phyloP scores from a whole-genome alignment of 1,139 yeast genomes.

The Nadsonia commutata region DNA sequence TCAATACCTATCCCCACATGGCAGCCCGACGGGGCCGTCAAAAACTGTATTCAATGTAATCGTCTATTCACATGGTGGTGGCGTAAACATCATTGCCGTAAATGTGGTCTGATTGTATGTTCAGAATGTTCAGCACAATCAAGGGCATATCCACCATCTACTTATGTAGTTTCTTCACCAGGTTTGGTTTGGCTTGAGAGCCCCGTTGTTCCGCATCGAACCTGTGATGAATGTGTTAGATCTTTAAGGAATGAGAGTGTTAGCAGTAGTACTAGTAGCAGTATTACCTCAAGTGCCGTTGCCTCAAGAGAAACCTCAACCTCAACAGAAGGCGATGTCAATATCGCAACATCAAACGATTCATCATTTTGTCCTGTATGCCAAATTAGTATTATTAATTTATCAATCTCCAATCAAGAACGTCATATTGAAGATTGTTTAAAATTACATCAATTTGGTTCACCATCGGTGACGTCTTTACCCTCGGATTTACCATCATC shows the following conservation, averaged over 20 bases:
- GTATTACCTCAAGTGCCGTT: slow-evolving; percentile 1
- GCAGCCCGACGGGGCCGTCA: slow-evolving; percentile 62
- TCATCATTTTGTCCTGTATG: slow-evolving; percentile 39
- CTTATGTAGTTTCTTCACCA: slow-evolving; percentile 36
- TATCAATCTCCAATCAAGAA: slow-evolving; percentile 37
- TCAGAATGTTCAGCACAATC: slow-evolving; percentile 42
- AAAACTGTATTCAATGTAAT: slow-evolving; percentile 50
- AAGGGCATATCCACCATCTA: slow-evolving; percentile 32
- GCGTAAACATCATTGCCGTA: slow-evolving; percentile 84
- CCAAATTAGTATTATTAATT: slow-evolving; percentile 23
- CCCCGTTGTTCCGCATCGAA: slow-evolving; percentile 40
- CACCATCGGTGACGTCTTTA: too few species aligned
- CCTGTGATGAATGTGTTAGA: slow-evolving; percentile 57
- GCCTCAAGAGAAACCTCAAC: slow-evolving; percentile 1
- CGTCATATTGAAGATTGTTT: slow-evolving; percentile 60
- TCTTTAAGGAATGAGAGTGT: slow-evolving; percentile 29
- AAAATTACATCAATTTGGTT: slow-evolving; percentile 47
- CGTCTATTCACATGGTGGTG: slow-evolving; percentile 45
- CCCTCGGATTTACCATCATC: slow-evolving; percentile 2
- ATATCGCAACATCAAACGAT: slow-evolving; percentile 1
- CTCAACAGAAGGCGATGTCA: not conserved
- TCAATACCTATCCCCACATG: slow-evolving; percentile 41
- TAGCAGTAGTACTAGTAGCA: not conserved
- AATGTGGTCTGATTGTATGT: slow-evolving; percentile 71
- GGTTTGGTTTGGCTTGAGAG: slow-evolving; percentile 32